Base-by-base conservation (phyloP, 2,329 filamentous ascomycete genomes). In the Proliferodiscus dingleyae region DNA sequence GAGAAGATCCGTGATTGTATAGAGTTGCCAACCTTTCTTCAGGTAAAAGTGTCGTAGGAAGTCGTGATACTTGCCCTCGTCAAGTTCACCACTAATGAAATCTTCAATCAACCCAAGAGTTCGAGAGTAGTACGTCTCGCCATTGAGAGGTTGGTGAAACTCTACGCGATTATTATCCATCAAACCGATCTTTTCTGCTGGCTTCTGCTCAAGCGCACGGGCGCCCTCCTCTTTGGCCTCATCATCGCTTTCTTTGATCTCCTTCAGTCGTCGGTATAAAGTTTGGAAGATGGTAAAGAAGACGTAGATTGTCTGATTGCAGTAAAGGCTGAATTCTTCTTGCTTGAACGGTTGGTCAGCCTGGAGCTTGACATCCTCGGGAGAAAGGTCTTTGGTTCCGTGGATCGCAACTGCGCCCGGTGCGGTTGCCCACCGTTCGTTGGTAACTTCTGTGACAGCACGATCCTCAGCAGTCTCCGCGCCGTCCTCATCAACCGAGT, bases 211-310 rank as follows among this genome's bases (percentile, higher is more conserved):
- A 61, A 81, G 83, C 36, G 88, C 81, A 16, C 88, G 84, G 21
- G 76, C 72, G 30, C 96, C 83, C 58, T 88, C 83, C 56, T 82
- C 78, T 38, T 79, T 74, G 8, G 94, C 90, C 36, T 83, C 78
- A 3, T 78, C 74, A 58, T 87, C 85, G 61, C 84, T 84, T 47
- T 83, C 75, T 70, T 97, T 97, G 65, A 97, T 81, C 50, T 86
- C 85, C 52, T 85, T 74, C 11, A 98, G 75, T 32, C 93, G 83
- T 59, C 83, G 80, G 68, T 95, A 97, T 4, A 98, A 72, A n/a
- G 85, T 86, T 62, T 95, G 82, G 64, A 98, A 93, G 50, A 95
- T 83, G 56, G 85, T 87, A 71, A 98, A 86, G 74, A 98, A 97
- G 67, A 93, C 90, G 63, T 89, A 95, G 49, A 98, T 84, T 3